Evolutionary conservation across 2,329 filamentous ascomycete genomes (phyloP).

Genomic region (Simplicillium sp.): DNA sequence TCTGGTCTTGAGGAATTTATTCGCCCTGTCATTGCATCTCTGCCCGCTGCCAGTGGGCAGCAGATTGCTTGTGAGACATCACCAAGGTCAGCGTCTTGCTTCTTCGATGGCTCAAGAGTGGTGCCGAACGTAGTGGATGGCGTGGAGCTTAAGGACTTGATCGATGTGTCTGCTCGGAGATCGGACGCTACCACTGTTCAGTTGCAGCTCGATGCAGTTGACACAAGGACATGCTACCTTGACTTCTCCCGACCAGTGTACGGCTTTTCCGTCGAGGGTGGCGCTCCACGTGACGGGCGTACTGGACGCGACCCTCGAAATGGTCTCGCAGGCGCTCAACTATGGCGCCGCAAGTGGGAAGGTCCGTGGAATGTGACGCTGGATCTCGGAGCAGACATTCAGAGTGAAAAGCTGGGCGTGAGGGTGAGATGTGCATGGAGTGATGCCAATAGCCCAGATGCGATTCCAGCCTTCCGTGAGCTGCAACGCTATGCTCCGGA

Average conservation of each 20-base stretch:
- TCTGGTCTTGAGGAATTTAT: slow-evolving; percentile 61
- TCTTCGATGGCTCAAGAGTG: slow-evolving; percentile 53
- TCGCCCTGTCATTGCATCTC: slow-evolving; percentile 51
- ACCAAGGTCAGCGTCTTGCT: slow-evolving; percentile 42
- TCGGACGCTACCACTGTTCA: slow-evolving; percentile 38
- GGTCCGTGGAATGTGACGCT: slow-evolving; percentile 59
- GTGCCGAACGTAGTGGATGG: slow-evolving; percentile 51
- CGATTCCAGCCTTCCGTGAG: slow-evolving; percentile 80
- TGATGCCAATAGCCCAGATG: slow-evolving; percentile 63
- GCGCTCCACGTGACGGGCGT: slow-evolving; percentile 47
- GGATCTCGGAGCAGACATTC: slow-evolving; percentile 11
- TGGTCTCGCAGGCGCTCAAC: slow-evolving; percentile 58
- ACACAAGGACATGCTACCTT: slow-evolving; percentile 73
- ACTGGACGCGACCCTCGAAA: slow-evolving; percentile 54
- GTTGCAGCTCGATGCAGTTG: slow-evolving; percentile 58
- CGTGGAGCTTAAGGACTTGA: slow-evolving; percentile 41
- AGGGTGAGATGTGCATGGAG: slow-evolving; percentile 76
- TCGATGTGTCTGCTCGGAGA: slow-evolving; percentile 42
- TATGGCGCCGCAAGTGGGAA: slow-evolving; percentile 78
- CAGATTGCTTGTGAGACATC: slow-evolving; percentile 49
- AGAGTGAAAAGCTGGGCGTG: slow-evolving; percentile 31
- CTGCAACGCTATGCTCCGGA: slow-evolving; percentile 63
- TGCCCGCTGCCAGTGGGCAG: slow-evolving; percentile 64
- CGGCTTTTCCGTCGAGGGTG: slow-evolving; percentile 54
- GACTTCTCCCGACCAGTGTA: slow-evolving; percentile 60